Base-by-base conservation (phyloP, 2,329 filamentous ascomycete genomes). In the Cryphonectria naterciae region DNA sequence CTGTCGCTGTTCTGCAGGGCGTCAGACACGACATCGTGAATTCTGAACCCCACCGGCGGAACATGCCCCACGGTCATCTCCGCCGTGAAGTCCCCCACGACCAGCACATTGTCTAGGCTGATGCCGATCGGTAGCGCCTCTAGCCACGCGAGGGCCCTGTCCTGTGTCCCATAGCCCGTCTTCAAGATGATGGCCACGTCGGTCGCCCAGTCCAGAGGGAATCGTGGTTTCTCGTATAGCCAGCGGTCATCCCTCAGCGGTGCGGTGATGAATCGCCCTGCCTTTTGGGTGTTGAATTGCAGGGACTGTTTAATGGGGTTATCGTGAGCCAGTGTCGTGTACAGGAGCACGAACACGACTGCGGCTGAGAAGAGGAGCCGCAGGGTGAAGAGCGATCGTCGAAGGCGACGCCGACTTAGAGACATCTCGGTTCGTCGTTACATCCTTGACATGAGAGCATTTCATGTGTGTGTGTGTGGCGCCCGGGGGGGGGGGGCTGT, bases 101-200 rank as follows among this genome's bases (percentile, higher is more conserved):
- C 80, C 2, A 87, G 68, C 41, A 85, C 82, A 35, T 83, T 80
- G 70, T 78, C 76, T 15, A 81, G 46, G 56, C 32, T 67, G 37
- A 66, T 71, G 79, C 67, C 81, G 78, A 10, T 75, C 75, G 67
- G 79, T 76, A 87, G 79, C 0, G 86, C 85, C 56, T 81, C 78
- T 17, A 88, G 76, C 77, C 85, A 83, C 22, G 82, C 80, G 7
- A 80, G 77, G 28, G 88, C 79, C 25, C 86, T 82, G 65, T 83
- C 77, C 56, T 82, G 82, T n/a, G 86, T 88, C 65, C 86, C 86
- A 75, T 86, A 88, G n/a, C 86, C 86, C 3, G 86, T 88, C 78
- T 88, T 88, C 73, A 88, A 77, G 68, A 88, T 81, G 73, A 86
- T 80, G 52, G 83, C 85, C 8, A 87, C 81, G 67, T 88, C 86